A percentile compares a stretch with the other conserved stretches of the same genome.
These are phyloP conservation scores for Geranomyces variabilis DNA, from an alignment of 192 early-diverging fungal species.

Conservation along the genomic window DNA sequence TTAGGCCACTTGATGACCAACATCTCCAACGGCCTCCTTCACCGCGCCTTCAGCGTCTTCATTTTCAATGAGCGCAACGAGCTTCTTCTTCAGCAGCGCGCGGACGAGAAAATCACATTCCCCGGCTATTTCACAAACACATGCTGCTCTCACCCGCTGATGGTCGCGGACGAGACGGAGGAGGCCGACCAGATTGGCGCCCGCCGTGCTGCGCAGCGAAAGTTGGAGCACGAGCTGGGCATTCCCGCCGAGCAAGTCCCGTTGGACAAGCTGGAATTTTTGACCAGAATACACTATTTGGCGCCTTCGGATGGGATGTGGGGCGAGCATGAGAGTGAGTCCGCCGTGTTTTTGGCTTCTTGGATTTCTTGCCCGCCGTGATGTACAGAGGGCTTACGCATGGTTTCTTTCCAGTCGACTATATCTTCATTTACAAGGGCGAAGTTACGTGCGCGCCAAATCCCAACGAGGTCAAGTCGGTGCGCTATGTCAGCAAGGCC, in stretches of 20 bases:
- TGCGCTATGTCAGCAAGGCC: constrained; percentile 79
- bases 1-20: constrained; percentile 94
- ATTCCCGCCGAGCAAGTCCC: constrained; percentile 76
- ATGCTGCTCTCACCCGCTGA: constrained; percentile 97
- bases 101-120: constrained; percentile 97
- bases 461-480: constrained; percentile 87
- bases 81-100: constrained; percentile 93
- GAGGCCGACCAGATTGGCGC: constrained; percentile 80
- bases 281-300: constrained; percentile 95
- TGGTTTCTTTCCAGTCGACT: constrained; percentile 72
- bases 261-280: constrained; percentile 80
- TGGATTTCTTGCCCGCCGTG: neutral
- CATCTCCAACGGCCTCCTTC: constrained; percentile 86
- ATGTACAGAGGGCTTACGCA: neutral
- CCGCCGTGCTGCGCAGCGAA: constrained; percentile 86
- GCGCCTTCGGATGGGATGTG: constrained; percentile 94
- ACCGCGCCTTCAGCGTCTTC: constrained; percentile 97
- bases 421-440: constrained; percentile 87
- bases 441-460: constrained; percentile 77
- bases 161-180: constrained; percentile 73
- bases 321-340: constrained; percentile 96
- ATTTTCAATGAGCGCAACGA: constrained; percentile 86
- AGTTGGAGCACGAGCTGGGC: constrained; percentile 95
- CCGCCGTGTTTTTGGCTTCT: too few relatives aligned
- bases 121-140: constrained; percentile 97